phyloP scores from a whole-genome alignment of 345 rosid genomes.

The Corchorus olitorius region DNA sequence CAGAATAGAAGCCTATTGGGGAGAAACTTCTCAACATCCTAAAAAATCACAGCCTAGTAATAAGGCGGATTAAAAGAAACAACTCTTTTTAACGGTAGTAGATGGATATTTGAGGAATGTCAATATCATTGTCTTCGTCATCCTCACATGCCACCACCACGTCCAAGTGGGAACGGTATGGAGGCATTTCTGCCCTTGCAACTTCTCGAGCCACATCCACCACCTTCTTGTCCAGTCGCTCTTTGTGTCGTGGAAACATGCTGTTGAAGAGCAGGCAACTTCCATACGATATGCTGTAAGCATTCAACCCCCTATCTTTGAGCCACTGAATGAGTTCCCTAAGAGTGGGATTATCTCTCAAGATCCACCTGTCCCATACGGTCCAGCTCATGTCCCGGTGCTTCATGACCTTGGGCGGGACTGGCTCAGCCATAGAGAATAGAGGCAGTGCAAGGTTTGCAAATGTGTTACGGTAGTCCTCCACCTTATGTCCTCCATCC shows the following conservation, averaged over 20 bases:
- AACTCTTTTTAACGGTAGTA: constrained; percentile 49
- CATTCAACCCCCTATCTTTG: constrained; percentile 64
- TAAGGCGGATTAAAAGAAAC: neutral
- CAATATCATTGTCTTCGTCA: constrained; percentile 73
- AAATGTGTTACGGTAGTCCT: constrained; percentile 97
- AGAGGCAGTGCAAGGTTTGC: constrained; percentile 94
- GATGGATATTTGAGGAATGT: constrained; percentile 81
- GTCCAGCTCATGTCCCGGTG: constrained; percentile 95
- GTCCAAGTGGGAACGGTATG: constrained; percentile 73
- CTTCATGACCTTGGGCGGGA: constrained; percentile 82
- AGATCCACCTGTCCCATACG: constrained; percentile 95
- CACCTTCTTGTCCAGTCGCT: constrained; percentile 76
- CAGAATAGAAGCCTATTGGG: neutral
- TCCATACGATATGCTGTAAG: constrained; percentile 92
- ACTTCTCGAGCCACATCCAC: constrained; percentile 83
- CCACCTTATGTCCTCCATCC: constrained; percentile 69
- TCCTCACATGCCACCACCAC: constrained; percentile 95
- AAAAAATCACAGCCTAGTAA: neutral
- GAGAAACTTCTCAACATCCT: neutral
- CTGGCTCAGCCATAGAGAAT: constrained; percentile 96
- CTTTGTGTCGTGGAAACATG: constrained; percentile 80
- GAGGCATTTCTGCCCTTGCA: constrained; percentile 73
- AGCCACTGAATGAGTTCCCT: constrained; percentile 86
- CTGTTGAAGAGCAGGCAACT: constrained; percentile 81
- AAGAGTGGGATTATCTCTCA: constrained; percentile 69